Evolutionary conservation across 2,329 filamentous ascomycete genomes (phyloP).

Genomic region (Arachnomyces sp.): DNA sequence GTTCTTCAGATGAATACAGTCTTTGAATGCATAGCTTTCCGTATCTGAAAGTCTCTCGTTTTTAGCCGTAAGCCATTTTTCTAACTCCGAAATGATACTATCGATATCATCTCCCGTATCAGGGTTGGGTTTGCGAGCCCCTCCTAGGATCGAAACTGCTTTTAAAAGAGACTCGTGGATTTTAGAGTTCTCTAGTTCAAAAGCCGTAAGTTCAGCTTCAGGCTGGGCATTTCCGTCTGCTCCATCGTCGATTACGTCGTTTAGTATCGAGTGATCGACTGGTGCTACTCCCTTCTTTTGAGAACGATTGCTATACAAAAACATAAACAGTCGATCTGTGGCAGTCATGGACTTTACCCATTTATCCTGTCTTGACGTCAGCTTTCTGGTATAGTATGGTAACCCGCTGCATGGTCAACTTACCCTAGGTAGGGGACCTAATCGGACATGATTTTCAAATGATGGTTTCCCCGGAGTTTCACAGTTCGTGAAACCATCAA

Average conservation of each 20-base stretch:
- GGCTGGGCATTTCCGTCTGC: conserved; percentile 14
- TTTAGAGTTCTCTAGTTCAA: conserved; percentile 27
- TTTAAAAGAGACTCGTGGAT: conserved; percentile 28
- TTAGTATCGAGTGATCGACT: background rate
- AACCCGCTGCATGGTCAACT: conserved; percentile 5
- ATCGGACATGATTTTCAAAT: conserved; percentile 32
- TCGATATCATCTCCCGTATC: conserved; percentile 11
- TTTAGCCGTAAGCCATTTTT: conserved; percentile 10
- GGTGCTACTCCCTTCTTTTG: conserved; percentile 1
- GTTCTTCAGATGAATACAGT: no score
- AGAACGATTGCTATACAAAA: conserved; percentile 23
- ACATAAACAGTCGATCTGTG: conserved; percentile 29
- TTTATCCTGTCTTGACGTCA: conserved; percentile 24
- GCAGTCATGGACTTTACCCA: conserved; percentile 28
- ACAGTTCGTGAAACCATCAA: conserved; percentile 35
- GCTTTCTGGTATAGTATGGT: conserved; percentile 1
- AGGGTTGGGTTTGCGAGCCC: conserved; percentile 23
- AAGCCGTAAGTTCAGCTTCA: conserved; percentile 26
- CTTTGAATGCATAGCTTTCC: no score
- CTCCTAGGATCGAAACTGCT: conserved; percentile 25
- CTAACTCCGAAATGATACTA: conserved; percentile 5
- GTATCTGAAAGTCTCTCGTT: background rate
- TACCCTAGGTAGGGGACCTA: conserved; percentile 33
- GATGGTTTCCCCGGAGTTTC: conserved; percentile 26
- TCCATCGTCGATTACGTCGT: conserved; percentile 3